Evolutionary conservation across 345 rosid genomes (phyloP).

Genomic region (Chamaenerion angustifolium): DNA sequence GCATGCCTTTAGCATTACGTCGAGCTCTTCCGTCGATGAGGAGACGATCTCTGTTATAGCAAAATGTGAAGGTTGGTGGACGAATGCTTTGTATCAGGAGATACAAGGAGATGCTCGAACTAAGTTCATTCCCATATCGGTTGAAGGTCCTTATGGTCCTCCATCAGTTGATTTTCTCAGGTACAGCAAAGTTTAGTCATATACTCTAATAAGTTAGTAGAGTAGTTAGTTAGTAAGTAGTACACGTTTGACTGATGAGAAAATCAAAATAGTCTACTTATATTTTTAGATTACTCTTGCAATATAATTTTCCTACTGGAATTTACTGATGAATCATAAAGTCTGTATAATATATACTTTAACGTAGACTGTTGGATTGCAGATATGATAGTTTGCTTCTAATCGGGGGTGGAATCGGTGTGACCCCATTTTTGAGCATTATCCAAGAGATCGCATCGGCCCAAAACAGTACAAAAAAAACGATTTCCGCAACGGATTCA

Average conservation of each 20-base stretch:
- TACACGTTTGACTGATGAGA: too few species aligned
- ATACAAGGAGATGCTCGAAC: conserved; percentile 25
- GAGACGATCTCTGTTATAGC: conserved; percentile 40
- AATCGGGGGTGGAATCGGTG: conserved; percentile 77
- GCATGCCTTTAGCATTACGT: conserved; percentile 77
- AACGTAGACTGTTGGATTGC: too few species aligned
- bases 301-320: too few species aligned
- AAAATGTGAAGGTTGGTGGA: conserved; percentile 63
- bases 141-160: conserved; percentile 93
- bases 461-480: conserved; percentile 16
- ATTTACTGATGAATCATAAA: too few species aligned
- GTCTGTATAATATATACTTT: too few species aligned
- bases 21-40: conserved; percentile 42
- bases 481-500: conserved; percentile 33
- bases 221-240: too few species aligned
- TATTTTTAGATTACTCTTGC: too few species aligned
- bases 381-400: conserved; percentile 63
- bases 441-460: conserved; percentile 41
- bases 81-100: conserved; percentile 36
- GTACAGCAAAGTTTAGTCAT: conserved; percentile 11
- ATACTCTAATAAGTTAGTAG: too few species aligned
- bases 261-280: too few species aligned
- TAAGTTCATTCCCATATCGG: conserved; percentile 27
- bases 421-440: conserved; percentile 72
- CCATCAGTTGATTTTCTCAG: conserved; percentile 47